These are phyloP conservation scores for Carex parvula DNA, from an alignment of 176 grass and related monocot genomes.

Conservation along the genomic window DNA sequence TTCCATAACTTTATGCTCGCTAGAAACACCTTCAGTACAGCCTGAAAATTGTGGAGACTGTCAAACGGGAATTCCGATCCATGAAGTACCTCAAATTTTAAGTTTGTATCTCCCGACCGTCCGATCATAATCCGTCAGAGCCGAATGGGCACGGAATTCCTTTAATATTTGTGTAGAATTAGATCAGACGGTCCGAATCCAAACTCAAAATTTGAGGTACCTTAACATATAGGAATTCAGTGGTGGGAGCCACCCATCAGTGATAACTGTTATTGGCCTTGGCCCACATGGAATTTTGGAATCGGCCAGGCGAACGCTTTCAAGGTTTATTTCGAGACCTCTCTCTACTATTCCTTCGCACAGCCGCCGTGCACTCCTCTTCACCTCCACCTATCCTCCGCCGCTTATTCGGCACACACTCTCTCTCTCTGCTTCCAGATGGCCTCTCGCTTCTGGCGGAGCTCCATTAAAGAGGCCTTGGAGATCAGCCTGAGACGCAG, in stretches of 20 bases:
- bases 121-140: too few relatives aligned
- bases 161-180: too few relatives aligned
- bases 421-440: constrained; percentile 24
- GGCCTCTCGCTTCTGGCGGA: constrained; percentile 42
- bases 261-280: neutral
- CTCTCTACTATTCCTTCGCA: neutral
- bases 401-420: neutral
- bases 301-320: neutral
- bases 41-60: too few relatives aligned
- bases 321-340: neutral
- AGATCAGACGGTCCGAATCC: too few relatives aligned
- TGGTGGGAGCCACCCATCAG: neutral
- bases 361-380: neutral
- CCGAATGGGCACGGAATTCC: too few relatives aligned
- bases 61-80: too few relatives aligned
- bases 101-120: too few relatives aligned
- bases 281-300: neutral
- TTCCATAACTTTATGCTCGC: too few relatives aligned
- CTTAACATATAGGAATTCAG: too few relatives aligned
- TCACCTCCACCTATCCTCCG: neutral
- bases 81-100: too few relatives aligned
- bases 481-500: constrained; percentile 24
- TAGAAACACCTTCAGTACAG: too few relatives aligned
- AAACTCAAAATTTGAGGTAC: too few relatives aligned
- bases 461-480: constrained; percentile 40